Base-by-base conservation (phyloP, 345 rosid genomes). In the Anastatica hierochuntica region DNA sequence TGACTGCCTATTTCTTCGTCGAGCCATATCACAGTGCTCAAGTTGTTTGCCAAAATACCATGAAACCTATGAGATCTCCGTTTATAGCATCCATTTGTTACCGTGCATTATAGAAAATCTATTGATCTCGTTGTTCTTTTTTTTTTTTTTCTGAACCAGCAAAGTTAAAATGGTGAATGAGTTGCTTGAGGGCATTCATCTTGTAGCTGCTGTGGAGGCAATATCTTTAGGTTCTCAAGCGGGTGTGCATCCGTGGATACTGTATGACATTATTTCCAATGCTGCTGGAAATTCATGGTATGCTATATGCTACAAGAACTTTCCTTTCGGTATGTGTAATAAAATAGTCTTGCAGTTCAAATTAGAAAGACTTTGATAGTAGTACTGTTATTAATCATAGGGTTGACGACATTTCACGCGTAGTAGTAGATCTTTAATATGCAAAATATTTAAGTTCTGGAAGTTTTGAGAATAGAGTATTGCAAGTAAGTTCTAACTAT, bases 251-350 rank as follows among this genome's bases (percentile, higher is more conserved):
- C 98, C 98, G 12, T 82, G 89, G 92, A 87, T 90, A 51, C 72
- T 87, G 67, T 90, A 90, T 64, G 79, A 90, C 74, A 90, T 90
- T 63, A 79, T 90, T 61, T 82, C 98, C 43, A 84, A 87, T 77
- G 96, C 98, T 52, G 98, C 98, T 72, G 98, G 98, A 62, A 90
- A 80, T 70, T 90, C 98, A 67, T 80, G 98, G 98, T 90, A 53
- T 59, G 84, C 51, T 20, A 53, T 67, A 38, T 21, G 33, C 56
- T 47, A 23, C 57, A 30, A 19, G 12, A 29, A 27, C 33, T 40
- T 48, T 10, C 44, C 56, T 49, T 36, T 44, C 13, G 2, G n/a
- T n/a, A n/a, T n/a, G n/a, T n/a, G n/a, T n/a, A n/a, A n/a, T n/a
- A n/a, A n/a, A n/a, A n/a, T n/a, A n/a, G n/a, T n/a, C n/a, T n/a